Conservation (phyloP, 148 eudicot species). For the Chenopodium quinoa region DNA sequence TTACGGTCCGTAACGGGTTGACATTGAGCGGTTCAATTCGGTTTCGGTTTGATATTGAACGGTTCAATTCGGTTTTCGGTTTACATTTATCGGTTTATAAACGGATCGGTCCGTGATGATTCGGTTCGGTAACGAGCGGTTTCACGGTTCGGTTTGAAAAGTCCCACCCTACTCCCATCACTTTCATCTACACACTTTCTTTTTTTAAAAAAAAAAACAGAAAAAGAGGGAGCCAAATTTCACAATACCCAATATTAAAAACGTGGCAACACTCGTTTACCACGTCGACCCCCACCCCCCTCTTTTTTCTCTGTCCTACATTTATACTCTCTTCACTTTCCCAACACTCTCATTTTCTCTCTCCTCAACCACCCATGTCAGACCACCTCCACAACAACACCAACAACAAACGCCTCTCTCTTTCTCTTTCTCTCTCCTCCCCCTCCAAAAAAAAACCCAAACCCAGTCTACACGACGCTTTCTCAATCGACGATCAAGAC, state of each 20-base stretch:
- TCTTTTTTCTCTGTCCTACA: neutral
- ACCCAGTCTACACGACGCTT: neutral
- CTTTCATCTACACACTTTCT: no score
- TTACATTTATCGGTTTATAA: no score
- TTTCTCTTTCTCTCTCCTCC: neutral
- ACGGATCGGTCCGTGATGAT: no score
- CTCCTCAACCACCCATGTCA: neutral
- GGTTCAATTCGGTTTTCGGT: no score
- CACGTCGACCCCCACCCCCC: neutral
- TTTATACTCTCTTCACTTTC: neutral
- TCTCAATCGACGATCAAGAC: neutral
- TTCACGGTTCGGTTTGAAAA: no score
- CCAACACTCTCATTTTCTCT: neutral
- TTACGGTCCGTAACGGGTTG: no score
- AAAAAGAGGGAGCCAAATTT: neutral
- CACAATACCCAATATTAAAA: conserved; percentile 3
- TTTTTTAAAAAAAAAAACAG: neutral
- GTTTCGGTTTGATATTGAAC: no score
- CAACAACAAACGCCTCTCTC: neutral
- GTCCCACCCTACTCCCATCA: no score
- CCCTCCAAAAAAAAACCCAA: neutral
- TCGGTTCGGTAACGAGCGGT: no score
- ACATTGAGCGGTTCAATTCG: no score
- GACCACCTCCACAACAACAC: neutral
- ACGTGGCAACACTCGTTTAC: conserved; percentile 15